These are phyloP conservation scores for Hypoxylon perforatum DNA, from an alignment of 495 filamentous ascomycete species.

Conservation along the genomic window DNA sequence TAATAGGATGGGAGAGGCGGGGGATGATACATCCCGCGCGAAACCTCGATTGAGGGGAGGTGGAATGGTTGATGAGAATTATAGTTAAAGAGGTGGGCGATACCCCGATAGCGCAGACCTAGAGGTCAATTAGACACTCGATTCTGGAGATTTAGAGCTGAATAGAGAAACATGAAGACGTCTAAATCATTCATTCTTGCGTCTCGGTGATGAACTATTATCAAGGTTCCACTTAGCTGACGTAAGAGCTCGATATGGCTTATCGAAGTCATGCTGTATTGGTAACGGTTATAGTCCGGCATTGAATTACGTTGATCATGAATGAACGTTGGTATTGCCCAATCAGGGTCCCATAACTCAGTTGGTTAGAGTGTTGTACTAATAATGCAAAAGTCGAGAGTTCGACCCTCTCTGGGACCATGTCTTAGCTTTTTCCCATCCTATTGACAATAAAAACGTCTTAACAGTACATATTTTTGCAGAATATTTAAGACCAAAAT, in stretches of 20 bases:
- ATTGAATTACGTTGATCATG: too few relatives aligned
- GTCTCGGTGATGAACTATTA: too few relatives aligned
- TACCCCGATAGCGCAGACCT: slow-evolving; percentile 39
- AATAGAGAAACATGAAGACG: slow-evolving; percentile 24
- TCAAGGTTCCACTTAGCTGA: too few relatives aligned
- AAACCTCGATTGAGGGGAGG: background rate
- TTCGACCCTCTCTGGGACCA: slow-evolving; percentile 4
- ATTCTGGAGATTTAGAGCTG: background rate
- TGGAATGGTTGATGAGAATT: slow-evolving; percentile 1
- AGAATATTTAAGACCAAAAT: too few relatives aligned
- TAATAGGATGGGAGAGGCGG: slow-evolving; percentile 20
- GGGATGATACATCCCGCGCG: background rate
- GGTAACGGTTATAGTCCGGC: too few relatives aligned
- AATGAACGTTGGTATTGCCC: too few relatives aligned
- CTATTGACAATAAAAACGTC: too few relatives aligned
- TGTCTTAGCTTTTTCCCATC: background rate
- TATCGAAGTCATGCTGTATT: too few relatives aligned
- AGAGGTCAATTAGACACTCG: slow-evolving; percentile 10
- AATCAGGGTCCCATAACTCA: slow-evolving; percentile 4
- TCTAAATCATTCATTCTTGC: slow-evolving; percentile 12
- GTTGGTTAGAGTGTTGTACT: slow-evolving; percentile 4
- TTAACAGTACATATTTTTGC: too few relatives aligned
- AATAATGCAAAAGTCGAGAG: slow-evolving; percentile 5
- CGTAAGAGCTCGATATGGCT: too few relatives aligned
- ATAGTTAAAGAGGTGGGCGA: slow-evolving; percentile 20